Conservation (phyloP, 2,329 filamentous ascomycete species). For the Penicillium occitanis region DNA sequence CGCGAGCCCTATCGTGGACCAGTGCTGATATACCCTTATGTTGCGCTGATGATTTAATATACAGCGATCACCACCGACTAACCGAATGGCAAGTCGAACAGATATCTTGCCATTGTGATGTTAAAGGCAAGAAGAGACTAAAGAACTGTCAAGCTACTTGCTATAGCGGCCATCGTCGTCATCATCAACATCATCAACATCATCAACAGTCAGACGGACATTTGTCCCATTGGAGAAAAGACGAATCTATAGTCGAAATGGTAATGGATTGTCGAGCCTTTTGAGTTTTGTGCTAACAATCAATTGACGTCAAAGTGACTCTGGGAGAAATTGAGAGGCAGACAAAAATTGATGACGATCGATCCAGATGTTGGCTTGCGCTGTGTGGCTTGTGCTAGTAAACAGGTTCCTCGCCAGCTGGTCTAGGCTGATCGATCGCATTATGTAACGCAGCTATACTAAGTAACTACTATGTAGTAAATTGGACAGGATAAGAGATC, state of each 20-base stretch:
- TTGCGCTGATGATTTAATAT: neutral
- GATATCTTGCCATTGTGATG: neutral
- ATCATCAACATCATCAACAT: neutral
- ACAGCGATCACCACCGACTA: neutral
- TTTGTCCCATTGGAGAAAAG: neutral
- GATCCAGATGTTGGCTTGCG: neutral
- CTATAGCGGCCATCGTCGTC: neutral
- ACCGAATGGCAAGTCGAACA: neutral
- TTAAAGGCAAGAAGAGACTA: neutral
- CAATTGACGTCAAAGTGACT: conserved; percentile 8
- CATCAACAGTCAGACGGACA: neutral
- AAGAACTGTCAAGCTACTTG: neutral
- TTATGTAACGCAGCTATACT: neutral
- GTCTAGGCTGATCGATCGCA: neutral
- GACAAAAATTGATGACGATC: neutral
- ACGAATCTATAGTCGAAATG: neutral
- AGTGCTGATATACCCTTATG: neutral
- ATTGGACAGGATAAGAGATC: neutral
- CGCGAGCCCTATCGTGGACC: neutral
- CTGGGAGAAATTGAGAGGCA: neutral
- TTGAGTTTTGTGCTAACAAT: neutral
- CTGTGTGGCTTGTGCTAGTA: neutral
- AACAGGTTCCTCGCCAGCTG: neutral
- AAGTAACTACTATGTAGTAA: no score
- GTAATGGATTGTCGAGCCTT: neutral